phyloP scores from a whole-genome alignment of 192 early-diverging fungal species.

The Coemansia sp. region DNA sequence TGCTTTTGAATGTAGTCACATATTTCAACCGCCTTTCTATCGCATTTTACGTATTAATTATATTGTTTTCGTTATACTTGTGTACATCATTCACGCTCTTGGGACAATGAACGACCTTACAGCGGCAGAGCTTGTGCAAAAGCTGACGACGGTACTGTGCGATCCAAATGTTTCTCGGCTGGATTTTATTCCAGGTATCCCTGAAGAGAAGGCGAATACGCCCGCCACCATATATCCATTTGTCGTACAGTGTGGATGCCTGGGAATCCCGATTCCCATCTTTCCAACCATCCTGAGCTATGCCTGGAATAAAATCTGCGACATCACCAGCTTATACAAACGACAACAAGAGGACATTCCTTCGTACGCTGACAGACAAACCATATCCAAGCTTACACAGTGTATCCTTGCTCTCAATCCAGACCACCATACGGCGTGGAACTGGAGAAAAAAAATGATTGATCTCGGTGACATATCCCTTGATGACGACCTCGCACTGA shows the following conservation, averaged over 20 bases:
- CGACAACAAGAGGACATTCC: not conserved
- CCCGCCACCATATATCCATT: slow-evolving; percentile 20
- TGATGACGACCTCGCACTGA: slow-evolving; percentile 17
- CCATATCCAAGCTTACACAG: slow-evolving; percentile 19
- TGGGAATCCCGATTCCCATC: slow-evolving; percentile 25
- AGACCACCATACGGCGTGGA: slow-evolving; percentile 49
- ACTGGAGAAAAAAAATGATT: slow-evolving; percentile 38
- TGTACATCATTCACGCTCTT: not conserved
- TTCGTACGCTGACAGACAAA: not conserved
- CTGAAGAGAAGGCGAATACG: not conserved
- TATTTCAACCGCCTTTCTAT: not conserved
- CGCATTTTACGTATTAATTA: not conserved
- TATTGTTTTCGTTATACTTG: not conserved
- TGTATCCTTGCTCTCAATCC: slow-evolving; percentile 43
- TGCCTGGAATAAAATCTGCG: slow-evolving; percentile 15
- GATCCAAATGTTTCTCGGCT: slow-evolving; percentile 29
- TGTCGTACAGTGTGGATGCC: slow-evolving; percentile 19
- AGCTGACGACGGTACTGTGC: slow-evolving; percentile 16
- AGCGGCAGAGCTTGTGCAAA: slow-evolving; percentile 10
- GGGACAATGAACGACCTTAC: not conserved
- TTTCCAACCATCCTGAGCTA: slow-evolving; percentile 18
- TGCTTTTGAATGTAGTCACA: not conserved
- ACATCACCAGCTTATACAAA: not conserved
- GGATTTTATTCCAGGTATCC: slow-evolving; percentile 14
- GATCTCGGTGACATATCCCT: not conserved